Conservation (phyloP, 176 grass and related monocot genomes). For the Phragmites australis region DNA sequence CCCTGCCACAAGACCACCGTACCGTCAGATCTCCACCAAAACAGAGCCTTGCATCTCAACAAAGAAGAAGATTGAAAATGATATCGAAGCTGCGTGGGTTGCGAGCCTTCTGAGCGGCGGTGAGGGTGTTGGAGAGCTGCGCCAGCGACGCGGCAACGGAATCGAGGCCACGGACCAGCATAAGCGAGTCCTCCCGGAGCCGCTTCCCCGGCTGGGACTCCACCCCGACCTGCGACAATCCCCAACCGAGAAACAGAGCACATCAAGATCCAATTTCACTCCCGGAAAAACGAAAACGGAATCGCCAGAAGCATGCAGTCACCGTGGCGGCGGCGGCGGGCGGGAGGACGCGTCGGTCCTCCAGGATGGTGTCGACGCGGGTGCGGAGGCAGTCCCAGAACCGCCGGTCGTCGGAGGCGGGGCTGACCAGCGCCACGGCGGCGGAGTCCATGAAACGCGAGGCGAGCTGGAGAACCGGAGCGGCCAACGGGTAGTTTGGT, state of each 20-base stretch:
- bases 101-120: constrained; percentile 69
- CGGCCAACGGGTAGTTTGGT: constrained; percentile 48
- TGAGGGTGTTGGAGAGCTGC: constrained; percentile 79
- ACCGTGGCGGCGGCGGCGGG: background rate
- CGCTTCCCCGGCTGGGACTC: constrained; percentile 72
- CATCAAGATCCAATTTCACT: background rate
- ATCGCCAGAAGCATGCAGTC: background rate
- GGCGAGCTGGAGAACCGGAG: background rate
- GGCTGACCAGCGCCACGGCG: constrained; percentile 49
- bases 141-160: constrained; percentile 77
- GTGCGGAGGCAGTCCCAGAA: constrained; percentile 75
- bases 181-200: constrained; percentile 77
- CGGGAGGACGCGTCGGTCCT: constrained; percentile 44
- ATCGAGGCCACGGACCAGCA: constrained; percentile 81
- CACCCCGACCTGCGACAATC: constrained; percentile 40
- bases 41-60: too few species aligned
- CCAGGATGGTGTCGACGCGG: constrained; percentile 79
- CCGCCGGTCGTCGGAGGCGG: constrained; percentile 65
- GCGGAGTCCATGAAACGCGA: constrained; percentile 56
- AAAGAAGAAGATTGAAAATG: background rate
- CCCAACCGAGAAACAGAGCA: background rate
- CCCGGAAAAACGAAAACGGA: background rate
- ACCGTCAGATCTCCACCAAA: background rate
- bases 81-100: background rate
- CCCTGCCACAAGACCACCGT: constrained; percentile 25